phyloP scores from a whole-genome alignment of 148 eudicot genomes.

The Cornus suecica region DNA sequence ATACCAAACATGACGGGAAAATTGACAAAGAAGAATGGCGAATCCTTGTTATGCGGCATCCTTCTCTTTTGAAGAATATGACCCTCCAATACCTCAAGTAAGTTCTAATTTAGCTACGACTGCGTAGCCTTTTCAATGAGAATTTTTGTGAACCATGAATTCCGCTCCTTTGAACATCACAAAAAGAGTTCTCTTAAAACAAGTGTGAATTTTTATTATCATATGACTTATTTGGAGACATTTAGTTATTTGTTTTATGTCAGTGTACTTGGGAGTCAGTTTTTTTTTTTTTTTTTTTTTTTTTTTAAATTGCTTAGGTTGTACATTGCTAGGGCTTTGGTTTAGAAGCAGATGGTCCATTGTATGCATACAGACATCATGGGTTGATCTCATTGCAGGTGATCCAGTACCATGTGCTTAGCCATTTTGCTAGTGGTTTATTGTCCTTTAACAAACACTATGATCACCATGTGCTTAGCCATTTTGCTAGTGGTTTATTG shows the following conservation, averaged over 20 bases:
- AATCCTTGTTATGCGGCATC: constrained; percentile 49
- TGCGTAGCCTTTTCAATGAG: background rate
- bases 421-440: background rate
- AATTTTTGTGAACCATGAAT: background rate
- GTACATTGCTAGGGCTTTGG: background rate
- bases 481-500: background rate
- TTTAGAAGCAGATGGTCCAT: background rate
- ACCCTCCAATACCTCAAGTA: constrained; percentile 71
- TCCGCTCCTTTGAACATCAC: background rate
- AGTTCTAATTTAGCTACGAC: constrained; percentile 8
- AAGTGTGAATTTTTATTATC: background rate
- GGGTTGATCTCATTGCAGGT: too few relatives aligned
- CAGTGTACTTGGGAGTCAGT: background rate
- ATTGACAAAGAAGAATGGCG: constrained; percentile 76
- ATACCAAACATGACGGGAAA: constrained; percentile 67
- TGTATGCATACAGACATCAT: background rate
- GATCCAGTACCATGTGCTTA: too few relatives aligned
- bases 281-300: too few relatives aligned
- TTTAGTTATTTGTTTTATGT: background rate
- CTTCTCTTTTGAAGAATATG: constrained; percentile 67
- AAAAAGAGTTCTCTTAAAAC: background rate
- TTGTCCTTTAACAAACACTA: background rate
- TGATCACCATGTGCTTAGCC: background rate
- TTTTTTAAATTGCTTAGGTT: background rate
- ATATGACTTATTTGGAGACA: background rate